These are phyloP conservation scores for Hemileccinum impolitum DNA, from an alignment of 768 basidiomycete species.

Conservation along the genomic window DNA sequence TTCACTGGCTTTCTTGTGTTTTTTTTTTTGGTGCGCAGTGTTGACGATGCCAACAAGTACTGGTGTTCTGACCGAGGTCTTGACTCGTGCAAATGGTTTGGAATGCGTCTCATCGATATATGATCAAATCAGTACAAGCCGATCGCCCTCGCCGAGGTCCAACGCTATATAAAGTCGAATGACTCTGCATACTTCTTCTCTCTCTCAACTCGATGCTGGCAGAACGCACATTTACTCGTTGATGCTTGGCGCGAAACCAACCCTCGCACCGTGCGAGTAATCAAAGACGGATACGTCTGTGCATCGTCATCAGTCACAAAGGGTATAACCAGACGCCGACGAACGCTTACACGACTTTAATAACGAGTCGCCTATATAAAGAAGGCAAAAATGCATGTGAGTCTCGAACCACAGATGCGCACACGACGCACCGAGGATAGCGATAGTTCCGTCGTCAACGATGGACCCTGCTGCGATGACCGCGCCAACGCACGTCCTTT, in stretches of 20 bases:
- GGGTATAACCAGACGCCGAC: background rate
- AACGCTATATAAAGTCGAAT: too few relatives aligned
- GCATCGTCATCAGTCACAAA: constrained; percentile 1
- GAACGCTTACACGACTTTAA: constrained; percentile 57
- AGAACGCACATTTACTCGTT: constrained; percentile 23
- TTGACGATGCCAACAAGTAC: too few relatives aligned
- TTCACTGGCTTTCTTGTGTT: too few relatives aligned
- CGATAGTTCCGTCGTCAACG: background rate
- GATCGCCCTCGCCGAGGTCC: too few relatives aligned
- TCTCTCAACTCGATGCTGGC: background rate
- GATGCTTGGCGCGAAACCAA: constrained; percentile 58
- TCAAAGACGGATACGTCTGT: constrained; percentile 63
- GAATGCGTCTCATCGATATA: too few relatives aligned
- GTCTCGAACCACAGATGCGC: too few relatives aligned
- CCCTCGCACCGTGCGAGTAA: constrained; percentile 48
- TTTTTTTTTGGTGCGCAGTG: too few relatives aligned
- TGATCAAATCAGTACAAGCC: too few relatives aligned
- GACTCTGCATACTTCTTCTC: too few relatives aligned
- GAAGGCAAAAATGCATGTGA: background rate
- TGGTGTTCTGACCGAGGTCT: too few relatives aligned
- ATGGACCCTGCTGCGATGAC: constrained; percentile 39
- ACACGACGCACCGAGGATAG: constrained; percentile 19
- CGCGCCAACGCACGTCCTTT: constrained; percentile 49
- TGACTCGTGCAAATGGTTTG: too few relatives aligned
- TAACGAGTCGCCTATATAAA: constrained; percentile 55